Conservation (phyloP, 805 yeast species). For the Hanseniaspora opuntiae region DNA sequence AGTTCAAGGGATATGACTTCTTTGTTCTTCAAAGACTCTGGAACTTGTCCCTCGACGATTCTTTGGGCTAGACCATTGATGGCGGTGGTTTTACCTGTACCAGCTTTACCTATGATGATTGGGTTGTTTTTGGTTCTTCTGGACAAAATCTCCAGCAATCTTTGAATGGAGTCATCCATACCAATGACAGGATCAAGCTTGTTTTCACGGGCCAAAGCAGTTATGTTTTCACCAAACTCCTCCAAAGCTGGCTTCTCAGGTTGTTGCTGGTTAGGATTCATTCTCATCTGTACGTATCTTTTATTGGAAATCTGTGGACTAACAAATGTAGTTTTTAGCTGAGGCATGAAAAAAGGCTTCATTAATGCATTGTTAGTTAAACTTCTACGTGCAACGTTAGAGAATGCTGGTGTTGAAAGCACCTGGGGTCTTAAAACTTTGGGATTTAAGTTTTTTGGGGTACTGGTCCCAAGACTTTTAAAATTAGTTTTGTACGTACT, state of each 20-base stretch:
- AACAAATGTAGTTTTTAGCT: background rate
- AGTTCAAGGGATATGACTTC: conserved; percentile 71
- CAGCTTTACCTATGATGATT: conserved; percentile 87
- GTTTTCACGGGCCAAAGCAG: conserved; percentile 76
- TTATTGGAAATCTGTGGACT: background rate
- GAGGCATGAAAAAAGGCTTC: background rate
- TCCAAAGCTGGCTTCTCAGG: conserved; percentile 64
- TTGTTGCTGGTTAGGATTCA: conserved; percentile 35
- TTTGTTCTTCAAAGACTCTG: conserved; percentile 83
- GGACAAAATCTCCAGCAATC: conserved; percentile 84
- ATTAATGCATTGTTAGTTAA: background rate
- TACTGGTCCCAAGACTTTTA: background rate
- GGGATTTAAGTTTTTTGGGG: background rate
- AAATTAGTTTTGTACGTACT: background rate
- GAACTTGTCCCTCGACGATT: conserved; percentile 82
- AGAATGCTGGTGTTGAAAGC: background rate
- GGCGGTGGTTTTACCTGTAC: conserved; percentile 94
- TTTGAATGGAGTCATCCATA: conserved; percentile 82
- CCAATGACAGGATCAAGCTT: conserved; percentile 95
- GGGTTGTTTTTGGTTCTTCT: conserved; percentile 93
- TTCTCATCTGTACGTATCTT: conserved; percentile 22
- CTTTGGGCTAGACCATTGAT: conserved; percentile 95
- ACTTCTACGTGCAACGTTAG: background rate
- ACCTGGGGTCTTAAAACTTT: background rate
- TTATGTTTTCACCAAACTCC: conserved; percentile 72